phyloP scores from a whole-genome alignment of 1,139 yeast genomes.

The Geotrichum klebahnii region DNA sequence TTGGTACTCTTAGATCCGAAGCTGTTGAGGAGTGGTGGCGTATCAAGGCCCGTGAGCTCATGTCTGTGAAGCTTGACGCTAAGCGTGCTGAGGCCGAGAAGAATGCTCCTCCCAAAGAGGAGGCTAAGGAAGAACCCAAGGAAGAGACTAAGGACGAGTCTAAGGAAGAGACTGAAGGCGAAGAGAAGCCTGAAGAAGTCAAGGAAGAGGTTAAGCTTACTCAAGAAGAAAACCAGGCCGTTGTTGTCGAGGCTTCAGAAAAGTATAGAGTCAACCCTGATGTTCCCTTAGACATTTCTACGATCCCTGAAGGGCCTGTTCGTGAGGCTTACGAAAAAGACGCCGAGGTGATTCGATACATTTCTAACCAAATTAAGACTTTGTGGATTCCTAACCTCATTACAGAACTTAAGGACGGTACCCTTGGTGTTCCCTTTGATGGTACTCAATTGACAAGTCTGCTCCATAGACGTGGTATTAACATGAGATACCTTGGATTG shows the following conservation, averaged over 20 bases:
- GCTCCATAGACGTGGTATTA: slow-evolving; percentile 80
- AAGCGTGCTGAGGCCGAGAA: slow-evolving; percentile 16
- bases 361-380: slow-evolving; percentile 59
- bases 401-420: slow-evolving; percentile 48
- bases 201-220: slow-evolving; percentile 23
- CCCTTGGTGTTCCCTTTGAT: slow-evolving; percentile 66
- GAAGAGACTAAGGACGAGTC: slow-evolving; percentile 42
- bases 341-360: slow-evolving; percentile 62
- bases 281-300: slow-evolving; percentile 49
- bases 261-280: slow-evolving; percentile 72
- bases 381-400: slow-evolving; percentile 63
- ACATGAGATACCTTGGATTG: slow-evolving; percentile 77
- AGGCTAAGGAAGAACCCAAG: slow-evolving; percentile 38
- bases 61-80: slow-evolving; percentile 3
- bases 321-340: slow-evolving; percentile 45
- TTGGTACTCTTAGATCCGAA: slow-evolving; percentile 76
- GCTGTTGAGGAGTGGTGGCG: slow-evolving; percentile 91
- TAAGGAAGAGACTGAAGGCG: no score
- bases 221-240: slow-evolving; percentile 45
- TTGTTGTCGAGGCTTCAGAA: slow-evolving; percentile 43
- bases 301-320: slow-evolving; percentile 42
- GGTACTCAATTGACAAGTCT: slow-evolving; percentile 67
- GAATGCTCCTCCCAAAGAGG: slow-evolving; percentile 19
- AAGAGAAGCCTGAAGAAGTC: no score
- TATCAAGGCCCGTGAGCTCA: slow-evolving; percentile 39